A percentile compares a stretch with the other conserved stretches of the same genome.
phyloP scores from a whole-genome alignment of 768 basidiomycete species.

The Suillus subaureus region DNA sequence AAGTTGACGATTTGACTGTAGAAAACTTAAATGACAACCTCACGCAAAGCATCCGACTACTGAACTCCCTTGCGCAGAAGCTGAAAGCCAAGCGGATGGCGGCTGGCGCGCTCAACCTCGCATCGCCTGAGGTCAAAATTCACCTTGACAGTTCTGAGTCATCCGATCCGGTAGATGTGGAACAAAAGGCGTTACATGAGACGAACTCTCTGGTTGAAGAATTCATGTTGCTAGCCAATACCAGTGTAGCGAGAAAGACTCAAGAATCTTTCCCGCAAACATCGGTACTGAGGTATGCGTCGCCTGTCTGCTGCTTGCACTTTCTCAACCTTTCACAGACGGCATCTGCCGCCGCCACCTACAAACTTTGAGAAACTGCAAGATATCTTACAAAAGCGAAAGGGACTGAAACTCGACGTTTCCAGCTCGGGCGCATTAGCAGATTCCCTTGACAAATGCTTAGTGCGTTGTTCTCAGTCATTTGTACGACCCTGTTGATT shows the following conservation, averaged over 20 bases:
- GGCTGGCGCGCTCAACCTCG: conserved; percentile 96
- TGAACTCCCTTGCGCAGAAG: conserved; percentile 85
- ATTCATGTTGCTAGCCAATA: conserved; percentile 98
- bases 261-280: conserved; percentile 96
- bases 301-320: not conserved
- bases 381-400: conserved; percentile 86
- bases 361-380: conserved; percentile 96
- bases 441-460: conserved; percentile 81
- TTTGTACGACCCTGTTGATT: conserved; percentile 6
- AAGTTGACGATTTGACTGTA: conserved; percentile 30
- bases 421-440: conserved; percentile 91
- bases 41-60: conserved; percentile 82
- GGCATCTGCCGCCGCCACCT: conserved; percentile 88
- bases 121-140: conserved; percentile 98
- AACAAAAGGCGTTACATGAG: conserved; percentile 89
- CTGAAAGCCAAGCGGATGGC: conserved; percentile 86
- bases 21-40: conserved; percentile 78
- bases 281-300: conserved; percentile 76
- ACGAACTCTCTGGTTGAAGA: conserved; percentile 98
- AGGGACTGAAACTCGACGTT: conserved; percentile 82
- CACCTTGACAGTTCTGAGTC: conserved; percentile 92
- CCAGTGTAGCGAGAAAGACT: conserved; percentile 89
- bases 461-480: conserved; percentile 50
- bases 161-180: conserved; percentile 94
- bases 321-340: conserved; percentile 43